Evolutionary conservation across 2,329 filamentous ascomycete genomes (phyloP), one percentile per base, ranked within the genome.

Genomic region (Fusarium sp.): DNA sequence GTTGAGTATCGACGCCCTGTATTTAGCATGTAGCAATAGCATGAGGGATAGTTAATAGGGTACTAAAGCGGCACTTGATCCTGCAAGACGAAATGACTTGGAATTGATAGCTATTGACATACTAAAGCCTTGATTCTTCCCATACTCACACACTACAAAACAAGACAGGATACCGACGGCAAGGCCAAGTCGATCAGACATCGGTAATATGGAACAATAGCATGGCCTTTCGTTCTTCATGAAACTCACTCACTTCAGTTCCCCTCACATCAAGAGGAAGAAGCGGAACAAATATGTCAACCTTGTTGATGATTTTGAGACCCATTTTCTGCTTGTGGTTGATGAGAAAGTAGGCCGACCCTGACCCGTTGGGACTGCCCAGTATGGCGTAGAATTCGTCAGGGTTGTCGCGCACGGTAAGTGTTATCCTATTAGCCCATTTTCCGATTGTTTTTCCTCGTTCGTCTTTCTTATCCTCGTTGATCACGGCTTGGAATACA

Each of bases 251-350:
- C 36, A 40, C 36, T 10, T 10, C 18, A 61, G 20, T 14, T 31
- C 4, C 40, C n/a, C 2, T 23, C 33, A 2, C 16, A 20, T 40
- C 5, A 10, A 40, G 16, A 11, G 16, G 16, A 40, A 40, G 18
- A 40, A 18, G 16, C 2, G 65, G 53, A 11, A 67, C 20, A 38
- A 67, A 67, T 46, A 67, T 34, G 2, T 67, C 65, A 13, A 67
- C 40, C 50, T 57, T 59, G 5, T 65, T 55, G 7, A 67, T 59
- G 3, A 31, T 55, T 42, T 25, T 67, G 8, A 44, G 10, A 2
- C 65, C 65, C 4, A 67, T 29, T 11, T 7, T 13, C 7, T 14
- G n/a, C 18, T 67, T 67, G 34, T 67, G 62, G 6, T 57, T 67
- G 4, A 67, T 11, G 14, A 65, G 33, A 3, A 65, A 20, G n/a